Percentiles rank a stretch among this genome's conserved stretches.
phyloP scores from a whole-genome alignment of 139 green algal species.

The Coelastrella sp. region DNA sequence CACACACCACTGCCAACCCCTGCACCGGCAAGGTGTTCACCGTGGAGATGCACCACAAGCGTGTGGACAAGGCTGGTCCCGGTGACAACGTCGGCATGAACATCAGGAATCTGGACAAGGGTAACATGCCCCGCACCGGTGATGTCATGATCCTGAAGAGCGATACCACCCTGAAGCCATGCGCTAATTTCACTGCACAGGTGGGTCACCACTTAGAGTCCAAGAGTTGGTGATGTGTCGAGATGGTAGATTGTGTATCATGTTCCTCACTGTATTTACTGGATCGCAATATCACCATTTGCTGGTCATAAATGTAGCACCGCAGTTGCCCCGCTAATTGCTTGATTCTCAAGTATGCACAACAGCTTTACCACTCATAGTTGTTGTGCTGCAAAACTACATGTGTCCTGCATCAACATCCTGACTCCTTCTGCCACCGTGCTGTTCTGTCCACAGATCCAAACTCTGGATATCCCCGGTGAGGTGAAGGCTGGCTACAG shows the following conservation, averaged over 20 bases:
- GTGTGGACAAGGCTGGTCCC: constrained; percentile 90
- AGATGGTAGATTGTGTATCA: too few species aligned
- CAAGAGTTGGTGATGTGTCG: neutral
- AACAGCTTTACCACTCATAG: too few species aligned
- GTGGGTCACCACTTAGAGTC: constrained; percentile 53
- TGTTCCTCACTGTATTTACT: too few species aligned
- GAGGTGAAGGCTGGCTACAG: constrained; percentile 95
- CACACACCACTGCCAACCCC: constrained; percentile 89
- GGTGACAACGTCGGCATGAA: constrained; percentile 99
- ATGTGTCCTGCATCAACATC: too few species aligned
- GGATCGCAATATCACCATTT: too few species aligned
- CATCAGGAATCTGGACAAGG: constrained; percentile 97
- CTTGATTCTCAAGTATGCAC: too few species aligned
- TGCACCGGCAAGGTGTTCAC: constrained; percentile 98
- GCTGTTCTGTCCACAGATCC: constrained; percentile 77
- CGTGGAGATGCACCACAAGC: constrained; percentile 99
- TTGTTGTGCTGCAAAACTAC: too few species aligned
- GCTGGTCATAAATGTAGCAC: too few species aligned
- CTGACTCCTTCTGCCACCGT: too few species aligned
- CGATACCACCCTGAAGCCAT: constrained; percentile 85
- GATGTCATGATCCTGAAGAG: constrained; percentile 96
- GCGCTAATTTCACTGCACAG: constrained; percentile 90
- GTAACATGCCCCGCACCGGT: constrained; percentile 92
- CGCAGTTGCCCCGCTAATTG: too few species aligned
- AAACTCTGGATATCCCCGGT: constrained; percentile 94